A percentile compares a stretch with the other conserved stretches of the same genome.
Conservation (phyloP, 1,284 basidiomycete genomes). For the Fomitiporia mediterranea region DNA sequence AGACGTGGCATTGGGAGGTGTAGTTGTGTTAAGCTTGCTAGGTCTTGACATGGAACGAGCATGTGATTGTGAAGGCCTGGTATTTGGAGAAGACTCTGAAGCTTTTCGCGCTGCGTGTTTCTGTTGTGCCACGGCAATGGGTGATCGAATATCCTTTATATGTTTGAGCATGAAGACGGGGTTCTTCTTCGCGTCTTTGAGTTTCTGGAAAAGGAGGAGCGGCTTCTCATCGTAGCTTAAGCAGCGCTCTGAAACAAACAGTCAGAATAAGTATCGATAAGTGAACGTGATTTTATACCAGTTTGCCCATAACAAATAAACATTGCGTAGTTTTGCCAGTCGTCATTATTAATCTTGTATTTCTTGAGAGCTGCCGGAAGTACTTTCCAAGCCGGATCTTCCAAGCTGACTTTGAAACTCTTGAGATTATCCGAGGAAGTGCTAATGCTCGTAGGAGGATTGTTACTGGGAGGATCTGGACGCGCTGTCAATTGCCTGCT, state of each 20-base stretch:
- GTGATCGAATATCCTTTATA: slow-evolving; percentile 96
- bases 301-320: slow-evolving; percentile 96
- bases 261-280: slow-evolving; percentile 20
- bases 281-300: too few relatives aligned
- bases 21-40: slow-evolving; percentile 25
- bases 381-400: slow-evolving; percentile 98
- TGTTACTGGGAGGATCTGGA: slow-evolving; percentile 21
- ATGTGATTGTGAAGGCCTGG: slow-evolving; percentile 12
- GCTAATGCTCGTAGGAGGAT: slow-evolving; percentile 22
- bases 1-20: slow-evolving; percentile 44
- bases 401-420: slow-evolving; percentile 86
- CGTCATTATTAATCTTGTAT: slow-evolving; percentile 98
- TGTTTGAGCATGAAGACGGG: slow-evolving; percentile 99
- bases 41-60: slow-evolving; percentile 16
- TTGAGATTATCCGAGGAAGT: slow-evolving; percentile 70
- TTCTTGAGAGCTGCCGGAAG: slow-evolving; percentile 97
- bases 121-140: slow-evolving; percentile 90
- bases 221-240: slow-evolving; percentile 98
- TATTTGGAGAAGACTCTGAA: slow-evolving; percentile 36
- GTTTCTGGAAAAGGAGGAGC: slow-evolving; percentile 90
- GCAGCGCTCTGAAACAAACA: slow-evolving; percentile 73
- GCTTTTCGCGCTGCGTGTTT: slow-evolving; percentile 86
- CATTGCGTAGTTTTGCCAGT: slow-evolving; percentile 98
- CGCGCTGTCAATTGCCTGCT: slow-evolving; percentile 28
- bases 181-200: slow-evolving; percentile 96